A percentile compares a stretch with the other conserved stretches of the same genome.
These are phyloP conservation scores for Debaryomyces maramus DNA, from an alignment of 805 yeast species.

Conservation along the genomic window DNA sequence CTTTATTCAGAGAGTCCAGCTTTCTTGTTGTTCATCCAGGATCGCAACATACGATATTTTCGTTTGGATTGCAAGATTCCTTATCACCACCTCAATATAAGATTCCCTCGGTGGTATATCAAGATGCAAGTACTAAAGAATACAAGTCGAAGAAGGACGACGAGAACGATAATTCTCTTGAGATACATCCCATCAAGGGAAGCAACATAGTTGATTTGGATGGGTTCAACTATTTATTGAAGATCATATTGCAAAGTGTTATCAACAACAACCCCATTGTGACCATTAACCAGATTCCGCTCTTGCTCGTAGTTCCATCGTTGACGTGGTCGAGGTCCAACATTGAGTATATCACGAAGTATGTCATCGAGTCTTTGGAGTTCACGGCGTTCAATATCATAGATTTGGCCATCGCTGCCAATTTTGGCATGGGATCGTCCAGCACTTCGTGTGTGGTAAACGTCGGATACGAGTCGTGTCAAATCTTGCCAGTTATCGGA, in stretches of 20 bases:
- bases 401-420: conserved; percentile 65
- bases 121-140: conserved; percentile 34
- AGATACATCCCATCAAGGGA: conserved; percentile 60
- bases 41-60: conserved; percentile 68
- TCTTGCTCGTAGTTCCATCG: conserved; percentile 63
- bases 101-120: conserved; percentile 76
- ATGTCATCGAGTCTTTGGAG: conserved; percentile 70
- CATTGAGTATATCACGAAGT: conserved; percentile 70
- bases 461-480: conserved; percentile 73
- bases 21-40: conserved; percentile 74
- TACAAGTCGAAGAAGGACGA: conserved; percentile 41
- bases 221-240: conserved; percentile 67
- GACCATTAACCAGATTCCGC: conserved; percentile 66
- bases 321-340: conserved; percentile 65
- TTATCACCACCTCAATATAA: conserved; percentile 73
- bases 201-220: conserved; percentile 67
- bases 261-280: conserved; percentile 40
- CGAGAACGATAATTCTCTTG: conserved; percentile 24
- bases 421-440: conserved; percentile 70
- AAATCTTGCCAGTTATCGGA: conserved; percentile 77
- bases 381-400: conserved; percentile 70
- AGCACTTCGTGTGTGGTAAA: conserved; percentile 75
- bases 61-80: conserved; percentile 76
- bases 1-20: conserved; percentile 45
- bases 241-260: conserved; percentile 42